A percentile compares a stretch with the other conserved stretches of the same genome.
Conservation (phyloP, 768 basidiomycete species). For the Amanita pseudoporphyria region DNA sequence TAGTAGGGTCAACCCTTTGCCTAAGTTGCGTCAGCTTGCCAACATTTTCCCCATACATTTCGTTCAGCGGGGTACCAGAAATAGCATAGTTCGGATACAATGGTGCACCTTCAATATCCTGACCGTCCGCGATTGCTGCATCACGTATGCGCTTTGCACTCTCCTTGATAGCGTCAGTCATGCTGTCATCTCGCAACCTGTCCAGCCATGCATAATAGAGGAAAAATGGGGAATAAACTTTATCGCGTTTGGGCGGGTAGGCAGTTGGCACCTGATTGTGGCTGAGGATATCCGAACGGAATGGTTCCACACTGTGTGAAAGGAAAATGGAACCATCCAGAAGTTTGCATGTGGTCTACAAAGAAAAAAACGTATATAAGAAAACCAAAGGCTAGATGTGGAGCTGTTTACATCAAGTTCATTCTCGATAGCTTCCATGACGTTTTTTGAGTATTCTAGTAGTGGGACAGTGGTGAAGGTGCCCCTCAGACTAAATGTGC, state of each 20-base stretch:
- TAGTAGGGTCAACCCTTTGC: constrained; percentile 31
- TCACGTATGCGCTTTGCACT: constrained; percentile 26
- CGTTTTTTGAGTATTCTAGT: constrained; percentile 17
- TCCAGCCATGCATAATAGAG: constrained; percentile 18
- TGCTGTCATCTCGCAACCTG: constrained; percentile 12
- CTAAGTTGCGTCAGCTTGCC: constrained; percentile 24
- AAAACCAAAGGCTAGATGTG: constrained; percentile 12
- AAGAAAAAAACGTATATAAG: background rate
- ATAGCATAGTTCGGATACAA: constrained; percentile 35
- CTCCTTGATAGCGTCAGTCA: constrained; percentile 24
- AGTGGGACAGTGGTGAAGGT: constrained; percentile 29
- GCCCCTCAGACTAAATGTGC: constrained; percentile 9
- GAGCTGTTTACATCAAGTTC: constrained; percentile 24
- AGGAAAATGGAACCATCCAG: constrained; percentile 10
- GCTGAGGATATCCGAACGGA: constrained; percentile 29
- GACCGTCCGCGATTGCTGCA: constrained; percentile 23
- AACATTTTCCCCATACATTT: constrained; percentile 34
- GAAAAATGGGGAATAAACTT: constrained; percentile 19
- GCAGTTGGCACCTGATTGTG: constrained; percentile 29
- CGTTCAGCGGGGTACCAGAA: constrained; percentile 29
- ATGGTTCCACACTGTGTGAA: constrained; percentile 34
- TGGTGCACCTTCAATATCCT: constrained; percentile 22
- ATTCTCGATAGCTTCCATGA: constrained; percentile 26
- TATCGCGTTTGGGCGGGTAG: constrained; percentile 27
- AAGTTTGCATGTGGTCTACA: background rate